Percentiles rank a stretch among this genome's conserved stretches.
phyloP scores from a whole-genome alignment of 2,329 filamentous ascomycete species.

The Penicillium sp. region DNA sequence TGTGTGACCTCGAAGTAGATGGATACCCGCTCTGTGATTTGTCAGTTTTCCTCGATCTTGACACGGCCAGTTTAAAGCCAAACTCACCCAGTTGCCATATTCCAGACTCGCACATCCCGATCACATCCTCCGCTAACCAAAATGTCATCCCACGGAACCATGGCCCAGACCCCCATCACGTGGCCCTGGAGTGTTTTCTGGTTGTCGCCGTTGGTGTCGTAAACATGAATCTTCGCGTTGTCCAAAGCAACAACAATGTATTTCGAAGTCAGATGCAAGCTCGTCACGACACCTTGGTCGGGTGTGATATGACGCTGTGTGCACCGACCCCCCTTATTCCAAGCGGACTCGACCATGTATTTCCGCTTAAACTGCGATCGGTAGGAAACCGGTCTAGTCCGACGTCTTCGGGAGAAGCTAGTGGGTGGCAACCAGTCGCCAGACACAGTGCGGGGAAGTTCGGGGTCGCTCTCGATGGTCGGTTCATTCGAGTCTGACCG shows the following conservation, averaged over 20 bases:
- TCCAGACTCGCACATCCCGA: constrained; percentile 94
- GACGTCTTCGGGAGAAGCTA: constrained; percentile 43
- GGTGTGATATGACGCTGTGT: constrained; percentile 87
- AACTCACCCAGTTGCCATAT: constrained; percentile 81
- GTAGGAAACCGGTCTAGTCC: constrained; percentile 74
- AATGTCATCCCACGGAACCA: constrained; percentile 96
- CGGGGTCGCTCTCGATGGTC: constrained; percentile 49
- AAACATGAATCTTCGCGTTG: constrained; percentile 98
- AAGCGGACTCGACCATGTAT: constrained; percentile 95
- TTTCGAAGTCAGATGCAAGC: constrained; percentile 86
- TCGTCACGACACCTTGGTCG: constrained; percentile 95
- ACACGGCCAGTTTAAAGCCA: constrained; percentile 9
- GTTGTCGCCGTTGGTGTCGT: constrained; percentile 85
- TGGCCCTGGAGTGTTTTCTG: constrained; percentile 90
- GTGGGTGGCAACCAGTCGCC: constrained; percentile 34
- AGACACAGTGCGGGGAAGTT: constrained; percentile 42
- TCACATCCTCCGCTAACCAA: constrained; percentile 96
- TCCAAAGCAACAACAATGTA: constrained; percentile 98
- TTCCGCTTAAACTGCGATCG: constrained; percentile 97
- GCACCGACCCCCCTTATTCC: constrained; percentile 86
- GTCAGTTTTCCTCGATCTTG: neutral
- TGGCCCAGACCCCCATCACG: constrained; percentile 99
- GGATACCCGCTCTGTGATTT: constrained; percentile 63
- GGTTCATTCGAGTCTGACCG: constrained; percentile 27
- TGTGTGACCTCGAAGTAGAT: constrained; percentile 89